A percentile compares a stretch with the other conserved stretches of the same genome.
Conservation (phyloP, 2,329 filamentous ascomycete genomes). For the Pseudocercospora pini-densiflorae region DNA sequence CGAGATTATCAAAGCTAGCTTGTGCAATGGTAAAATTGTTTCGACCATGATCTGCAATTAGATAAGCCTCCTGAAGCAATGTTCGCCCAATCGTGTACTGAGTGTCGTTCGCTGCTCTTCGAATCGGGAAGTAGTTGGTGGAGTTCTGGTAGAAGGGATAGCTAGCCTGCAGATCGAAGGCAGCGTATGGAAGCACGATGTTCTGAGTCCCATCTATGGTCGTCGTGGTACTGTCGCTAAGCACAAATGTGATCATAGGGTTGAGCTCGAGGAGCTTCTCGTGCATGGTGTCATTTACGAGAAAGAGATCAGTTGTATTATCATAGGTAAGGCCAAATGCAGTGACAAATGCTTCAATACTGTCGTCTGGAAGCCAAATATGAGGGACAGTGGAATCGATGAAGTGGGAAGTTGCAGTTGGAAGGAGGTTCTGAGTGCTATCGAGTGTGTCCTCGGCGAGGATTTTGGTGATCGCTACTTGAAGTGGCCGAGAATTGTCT, state of each 20-base stretch:
- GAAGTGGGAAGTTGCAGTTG: conserved; percentile 4
- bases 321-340: conserved; percentile 49
- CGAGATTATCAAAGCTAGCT: conserved; percentile 16
- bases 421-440: conserved; percentile 7
- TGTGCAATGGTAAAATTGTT: conserved; percentile 35
- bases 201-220: conserved; percentile 19
- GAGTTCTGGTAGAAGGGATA: conserved; percentile 37
- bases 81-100: conserved; percentile 36
- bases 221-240: conserved; percentile 13
- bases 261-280: conserved; percentile 38
- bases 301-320: conserved; percentile 43
- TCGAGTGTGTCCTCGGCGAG: conserved; percentile 10
- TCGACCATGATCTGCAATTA: conserved; percentile 34
- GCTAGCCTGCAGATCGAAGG: conserved; percentile 42
- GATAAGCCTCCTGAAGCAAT: conserved; percentile 37
- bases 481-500: conserved; percentile 31
- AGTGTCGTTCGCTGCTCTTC: conserved; percentile 28
- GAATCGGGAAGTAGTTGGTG: conserved; percentile 32
- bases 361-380: conserved; percentile 45
- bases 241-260: conserved; percentile 45
- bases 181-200: conserved; percentile 46
- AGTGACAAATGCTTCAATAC: conserved; percentile 46
- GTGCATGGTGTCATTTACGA: conserved; percentile 48
- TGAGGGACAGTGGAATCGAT: conserved; percentile 48
- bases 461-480: conserved; percentile 29